Evolutionary conservation across 345 rosid genomes (phyloP).

Genomic region (Ceriops zippeliana): DNA sequence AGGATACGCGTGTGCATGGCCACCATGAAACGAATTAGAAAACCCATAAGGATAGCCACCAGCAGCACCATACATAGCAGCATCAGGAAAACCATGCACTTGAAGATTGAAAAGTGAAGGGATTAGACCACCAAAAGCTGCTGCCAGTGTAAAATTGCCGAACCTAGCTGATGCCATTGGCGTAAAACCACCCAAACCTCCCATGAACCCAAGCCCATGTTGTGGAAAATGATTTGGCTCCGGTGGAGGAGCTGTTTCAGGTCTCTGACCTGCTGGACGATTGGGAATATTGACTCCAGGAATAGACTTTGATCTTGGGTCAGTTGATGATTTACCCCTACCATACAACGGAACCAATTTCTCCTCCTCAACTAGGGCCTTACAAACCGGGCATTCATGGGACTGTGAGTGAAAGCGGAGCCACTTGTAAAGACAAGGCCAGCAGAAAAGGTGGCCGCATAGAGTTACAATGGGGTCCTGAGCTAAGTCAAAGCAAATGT

Average conservation of each 20-base stretch:
- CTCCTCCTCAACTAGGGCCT: conserved; percentile 81
- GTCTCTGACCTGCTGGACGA: conserved; percentile 97
- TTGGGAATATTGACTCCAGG: conserved; percentile 81
- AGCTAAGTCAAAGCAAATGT: conserved; percentile 96
- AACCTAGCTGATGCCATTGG: conserved; percentile 71
- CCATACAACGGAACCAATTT: conserved; percentile 93
- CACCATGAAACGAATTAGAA: conserved; percentile 65
- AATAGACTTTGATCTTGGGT: conserved; percentile 80
- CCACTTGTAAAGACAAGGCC: conserved; percentile 99
- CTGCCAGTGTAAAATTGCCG: conserved; percentile 77
- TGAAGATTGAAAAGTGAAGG: conserved; percentile 82
- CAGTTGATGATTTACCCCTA: conserved; percentile 76
- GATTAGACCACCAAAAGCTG: conserved; percentile 83
- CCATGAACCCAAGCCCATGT: conserved; percentile 73
- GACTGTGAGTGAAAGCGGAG: conserved; percentile 78
- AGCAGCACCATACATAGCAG: conserved; percentile 71
- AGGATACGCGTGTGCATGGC: conserved; percentile 57
- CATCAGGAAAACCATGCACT: conserved; percentile 78
- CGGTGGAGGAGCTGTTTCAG: conserved; percentile 90
- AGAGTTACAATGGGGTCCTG: conserved; percentile 98
- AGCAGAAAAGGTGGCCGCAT: conserved; percentile 97
- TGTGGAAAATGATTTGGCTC: conserved; percentile 68
- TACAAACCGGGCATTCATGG: conserved; percentile 89
- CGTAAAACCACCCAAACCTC: conserved; percentile 81
- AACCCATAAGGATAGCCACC: conserved; percentile 73